These are phyloP conservation scores for Ogataea trehaloabstinens DNA, from an alignment of 805 yeast species.

Conservation along the genomic window DNA sequence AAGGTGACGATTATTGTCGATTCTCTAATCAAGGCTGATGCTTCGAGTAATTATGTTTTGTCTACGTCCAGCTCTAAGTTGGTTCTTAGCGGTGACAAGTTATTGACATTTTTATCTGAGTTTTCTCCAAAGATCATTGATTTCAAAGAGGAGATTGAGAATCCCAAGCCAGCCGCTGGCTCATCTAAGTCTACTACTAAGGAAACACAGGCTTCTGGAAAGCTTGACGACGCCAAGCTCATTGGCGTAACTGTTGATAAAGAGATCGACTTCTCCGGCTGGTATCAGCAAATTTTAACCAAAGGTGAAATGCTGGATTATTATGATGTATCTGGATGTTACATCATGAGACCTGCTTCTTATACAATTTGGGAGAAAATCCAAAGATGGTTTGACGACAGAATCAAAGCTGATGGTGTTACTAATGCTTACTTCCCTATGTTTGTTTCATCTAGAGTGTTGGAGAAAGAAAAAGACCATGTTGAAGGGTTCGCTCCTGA, in stretches of 20 bases:
- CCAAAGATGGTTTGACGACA: slow-evolving; percentile 78
- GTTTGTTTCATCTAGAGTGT: slow-evolving; percentile 90
- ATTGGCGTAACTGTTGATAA: slow-evolving; percentile 97
- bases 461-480: slow-evolving; percentile 97
- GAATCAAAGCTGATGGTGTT: slow-evolving; percentile 87
- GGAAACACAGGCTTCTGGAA: slow-evolving; percentile 38
- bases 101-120: slow-evolving; percentile 48
- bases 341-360: slow-evolving; percentile 94
- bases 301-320: slow-evolving; percentile 98
- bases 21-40: slow-evolving; percentile 42
- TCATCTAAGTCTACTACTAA: slow-evolving; percentile 25
- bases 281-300: slow-evolving; percentile 96
- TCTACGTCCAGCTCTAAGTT: slow-evolving; percentile 54
- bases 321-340: slow-evolving; percentile 98
- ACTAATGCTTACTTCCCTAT: slow-evolving; percentile 96
- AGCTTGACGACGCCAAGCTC: slow-evolving; percentile 79
- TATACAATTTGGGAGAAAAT: slow-evolving; percentile 93
- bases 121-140: slow-evolving; percentile 56
- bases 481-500: slow-evolving; percentile 99
- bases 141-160: slow-evolving; percentile 43
- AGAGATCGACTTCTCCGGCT: slow-evolving; percentile 85
- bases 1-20: slow-evolving; percentile 63
- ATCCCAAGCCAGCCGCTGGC: slow-evolving; percentile 33
- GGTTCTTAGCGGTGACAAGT: slow-evolving; percentile 43
- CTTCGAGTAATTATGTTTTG: slow-evolving; percentile 38